Conservation (phyloP, 192 early-diverging fungal genomes). For the Obelidium mucronatum region DNA sequence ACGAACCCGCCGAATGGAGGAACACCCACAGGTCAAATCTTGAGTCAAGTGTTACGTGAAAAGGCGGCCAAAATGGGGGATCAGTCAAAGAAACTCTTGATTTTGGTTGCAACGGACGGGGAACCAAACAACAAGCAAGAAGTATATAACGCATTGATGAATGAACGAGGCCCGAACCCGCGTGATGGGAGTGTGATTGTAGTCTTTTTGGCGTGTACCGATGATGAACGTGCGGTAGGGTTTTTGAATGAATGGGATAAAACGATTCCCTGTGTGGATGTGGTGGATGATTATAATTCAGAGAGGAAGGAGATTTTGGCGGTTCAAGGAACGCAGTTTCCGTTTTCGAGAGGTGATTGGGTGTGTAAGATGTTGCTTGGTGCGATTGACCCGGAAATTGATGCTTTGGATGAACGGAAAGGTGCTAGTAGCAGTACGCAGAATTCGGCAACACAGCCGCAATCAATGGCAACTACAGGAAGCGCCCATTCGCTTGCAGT, state of each 20-base stretch:
- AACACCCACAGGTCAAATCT: conserved; percentile 14
- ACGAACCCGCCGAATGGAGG: conserved; percentile 15
- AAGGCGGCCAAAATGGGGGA: not conserved
- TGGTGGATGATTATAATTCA: conserved; percentile 9
- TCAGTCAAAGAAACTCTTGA: conserved; percentile 5
- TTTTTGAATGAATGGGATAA: conserved; percentile 21
- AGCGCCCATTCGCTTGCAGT: too few relatives aligned
- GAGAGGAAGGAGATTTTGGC: not conserved
- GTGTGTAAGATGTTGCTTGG: conserved; percentile 21
- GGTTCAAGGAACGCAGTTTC: not conserved
- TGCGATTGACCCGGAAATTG: conserved; percentile 20
- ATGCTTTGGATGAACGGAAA: conserved; percentile 28
- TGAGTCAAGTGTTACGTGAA: conserved; percentile 20
- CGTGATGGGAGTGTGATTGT: not conserved
- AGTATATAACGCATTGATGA: not conserved
- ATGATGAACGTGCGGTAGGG: not conserved
- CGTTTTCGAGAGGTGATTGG: conserved; percentile 17
- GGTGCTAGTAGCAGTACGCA: too few relatives aligned
- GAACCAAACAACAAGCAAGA: conserved; percentile 1
- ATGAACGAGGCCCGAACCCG: not conserved
- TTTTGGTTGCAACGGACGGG: conserved; percentile 17
- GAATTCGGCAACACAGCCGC: too few relatives aligned
- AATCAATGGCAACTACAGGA: too few relatives aligned
- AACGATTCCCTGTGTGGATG: not conserved
- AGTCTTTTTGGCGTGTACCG: conserved; percentile 6